A percentile compares a stretch with the other conserved stretches of the same genome.
These are phyloP conservation scores for Didymosphaeria variabile DNA, from an alignment of 2,329 filamentous ascomycete species.

Conservation along the genomic window DNA sequence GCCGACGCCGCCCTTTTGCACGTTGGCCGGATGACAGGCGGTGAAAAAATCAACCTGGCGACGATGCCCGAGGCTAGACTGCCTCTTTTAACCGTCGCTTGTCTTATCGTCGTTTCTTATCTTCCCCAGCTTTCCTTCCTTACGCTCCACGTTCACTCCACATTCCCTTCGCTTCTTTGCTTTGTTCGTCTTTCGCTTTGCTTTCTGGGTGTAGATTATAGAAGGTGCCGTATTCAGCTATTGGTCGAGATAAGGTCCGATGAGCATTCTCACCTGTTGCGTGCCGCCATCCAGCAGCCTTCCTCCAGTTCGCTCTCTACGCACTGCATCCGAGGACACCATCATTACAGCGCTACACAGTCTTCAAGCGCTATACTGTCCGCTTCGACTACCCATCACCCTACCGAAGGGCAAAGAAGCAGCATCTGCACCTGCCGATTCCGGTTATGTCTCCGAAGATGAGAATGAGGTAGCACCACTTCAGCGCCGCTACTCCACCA, in stretches of 20 bases:
- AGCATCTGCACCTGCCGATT: constrained; percentile 35
- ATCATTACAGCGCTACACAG: constrained; percentile 36
- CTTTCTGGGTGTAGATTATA: constrained; percentile 2
- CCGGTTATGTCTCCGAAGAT: constrained; percentile 47
- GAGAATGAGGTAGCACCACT: constrained; percentile 28
- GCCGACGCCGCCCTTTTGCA: constrained; percentile 14
- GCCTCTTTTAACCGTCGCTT: constrained; percentile 17
- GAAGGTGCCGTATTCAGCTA: not conserved
- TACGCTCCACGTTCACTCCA: constrained; percentile 22
- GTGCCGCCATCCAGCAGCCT: constrained; percentile 47
- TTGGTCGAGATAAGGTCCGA: constrained; percentile 24
- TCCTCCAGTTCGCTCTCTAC: constrained; percentile 36
- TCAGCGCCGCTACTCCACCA: constrained; percentile 11
- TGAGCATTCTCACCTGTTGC: constrained; percentile 39
- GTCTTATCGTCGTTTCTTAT: constrained; percentile 20
- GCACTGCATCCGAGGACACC: constrained; percentile 31
- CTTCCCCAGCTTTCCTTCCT: constrained; percentile 28
- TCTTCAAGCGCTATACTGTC: constrained; percentile 44
- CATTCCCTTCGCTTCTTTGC: constrained; percentile 16
- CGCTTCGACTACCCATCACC: constrained; percentile 39
- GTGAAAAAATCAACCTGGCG: constrained; percentile 37
- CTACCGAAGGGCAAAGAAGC: constrained; percentile 25
- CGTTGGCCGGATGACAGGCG: constrained; percentile 37
- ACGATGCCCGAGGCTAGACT: constrained; percentile 40
- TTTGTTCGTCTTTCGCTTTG: constrained; percentile 14